Conservation (phyloP, 768 basidiomycete species). For the Baorangia bicolor region DNA sequence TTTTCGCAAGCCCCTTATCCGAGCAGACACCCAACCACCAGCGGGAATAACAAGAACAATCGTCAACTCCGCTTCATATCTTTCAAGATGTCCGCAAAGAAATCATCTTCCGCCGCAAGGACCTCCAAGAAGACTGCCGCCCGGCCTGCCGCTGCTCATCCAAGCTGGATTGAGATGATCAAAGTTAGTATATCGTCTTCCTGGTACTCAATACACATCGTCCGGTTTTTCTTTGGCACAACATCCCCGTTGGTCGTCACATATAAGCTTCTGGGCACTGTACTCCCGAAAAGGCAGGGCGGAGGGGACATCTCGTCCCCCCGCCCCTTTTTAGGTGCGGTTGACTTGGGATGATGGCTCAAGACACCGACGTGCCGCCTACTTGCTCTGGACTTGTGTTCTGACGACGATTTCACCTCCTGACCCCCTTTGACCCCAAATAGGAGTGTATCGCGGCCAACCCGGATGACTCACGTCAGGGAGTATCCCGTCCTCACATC, state of each 20-base stretch:
- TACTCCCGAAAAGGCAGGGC: conserved; percentile 40
- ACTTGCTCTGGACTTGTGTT: conserved; percentile 9
- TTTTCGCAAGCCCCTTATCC: conserved; percentile 17
- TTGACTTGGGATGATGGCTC: conserved; percentile 11
- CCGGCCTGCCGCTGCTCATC: conserved; percentile 37
- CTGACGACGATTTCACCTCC: conserved; percentile 14
- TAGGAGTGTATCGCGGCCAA: conserved; percentile 81
- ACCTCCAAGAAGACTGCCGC: conserved; percentile 34
- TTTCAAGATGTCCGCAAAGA: conserved; percentile 40
- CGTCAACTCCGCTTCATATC: conserved; percentile 10
- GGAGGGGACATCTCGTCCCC: conserved; percentile 32
- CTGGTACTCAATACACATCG: conserved; percentile 12
- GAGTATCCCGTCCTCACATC: conserved; percentile 88
- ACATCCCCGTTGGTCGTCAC: conserved; percentile 1
- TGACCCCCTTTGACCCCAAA: conserved; percentile 22
- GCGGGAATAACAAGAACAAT: conserved; percentile 18
- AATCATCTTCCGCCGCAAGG: conserved; percentile 46
- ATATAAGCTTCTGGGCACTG: conserved; percentile 6
- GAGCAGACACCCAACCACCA: conserved; percentile 13
- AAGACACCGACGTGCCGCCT: neutral
- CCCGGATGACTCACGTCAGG: conserved; percentile 74
- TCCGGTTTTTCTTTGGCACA: conserved; percentile 10
- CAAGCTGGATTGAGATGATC: conserved; percentile 77
- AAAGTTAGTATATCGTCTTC: conserved; percentile 49
- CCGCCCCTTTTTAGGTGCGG: conserved; percentile 7